Conservation (phyloP, 805 yeast species). For the Myxozyma neglecta region DNA sequence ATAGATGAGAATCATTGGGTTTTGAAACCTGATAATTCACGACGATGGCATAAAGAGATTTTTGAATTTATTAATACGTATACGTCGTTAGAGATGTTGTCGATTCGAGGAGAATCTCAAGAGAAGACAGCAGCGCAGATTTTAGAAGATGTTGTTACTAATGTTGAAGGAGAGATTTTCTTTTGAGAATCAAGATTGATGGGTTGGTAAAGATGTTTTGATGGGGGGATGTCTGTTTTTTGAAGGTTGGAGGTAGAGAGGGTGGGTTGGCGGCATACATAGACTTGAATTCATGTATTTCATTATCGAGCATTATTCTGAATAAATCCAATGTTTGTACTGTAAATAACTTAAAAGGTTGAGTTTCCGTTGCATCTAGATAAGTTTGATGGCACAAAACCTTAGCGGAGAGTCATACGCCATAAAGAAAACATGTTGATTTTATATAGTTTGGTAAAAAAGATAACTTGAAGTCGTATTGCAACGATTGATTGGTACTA, state of each 20-base stretch:
- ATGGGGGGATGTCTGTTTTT: not conserved
- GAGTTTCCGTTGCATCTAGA: too few species aligned
- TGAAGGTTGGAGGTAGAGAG: not conserved
- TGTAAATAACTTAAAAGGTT: too few species aligned
- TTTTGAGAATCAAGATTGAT: not conserved
- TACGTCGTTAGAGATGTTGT: not conserved
- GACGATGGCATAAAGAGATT: constrained; percentile 36
- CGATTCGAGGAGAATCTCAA: not conserved
- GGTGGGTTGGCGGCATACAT: too few species aligned
- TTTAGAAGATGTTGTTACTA: constrained; percentile 9
- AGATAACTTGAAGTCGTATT: not conserved
- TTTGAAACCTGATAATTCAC: constrained; percentile 34
- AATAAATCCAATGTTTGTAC: too few species aligned
- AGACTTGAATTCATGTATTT: too few species aligned
- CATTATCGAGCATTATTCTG: too few species aligned
- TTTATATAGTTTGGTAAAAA: too few species aligned
- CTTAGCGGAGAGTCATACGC: too few species aligned
- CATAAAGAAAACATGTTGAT: not conserved
- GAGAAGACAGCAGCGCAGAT: constrained; percentile 3
- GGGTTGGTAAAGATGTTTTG: not conserved
- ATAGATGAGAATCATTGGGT: constrained; percentile 37
- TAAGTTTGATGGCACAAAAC: too few species aligned
- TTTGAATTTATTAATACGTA: constrained; percentile 28
- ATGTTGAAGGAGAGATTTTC: constrained; percentile 10
- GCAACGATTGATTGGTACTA: too few species aligned